phyloP scores from a whole-genome alignment of 2,329 filamentous ascomycete genomes.

The Neurospora sp. region DNA sequence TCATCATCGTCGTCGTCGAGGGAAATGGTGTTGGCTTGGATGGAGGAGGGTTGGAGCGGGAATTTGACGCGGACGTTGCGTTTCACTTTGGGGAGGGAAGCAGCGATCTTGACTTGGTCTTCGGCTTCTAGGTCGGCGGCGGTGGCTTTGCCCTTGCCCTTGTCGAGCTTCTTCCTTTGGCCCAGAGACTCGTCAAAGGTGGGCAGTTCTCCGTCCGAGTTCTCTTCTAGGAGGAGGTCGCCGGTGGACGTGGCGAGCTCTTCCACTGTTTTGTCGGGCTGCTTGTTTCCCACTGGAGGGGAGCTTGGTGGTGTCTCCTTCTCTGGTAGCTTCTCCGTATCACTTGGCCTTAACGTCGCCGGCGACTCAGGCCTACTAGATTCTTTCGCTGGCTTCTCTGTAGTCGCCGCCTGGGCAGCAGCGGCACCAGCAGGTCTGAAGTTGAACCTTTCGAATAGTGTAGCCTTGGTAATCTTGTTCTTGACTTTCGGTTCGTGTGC shows the following conservation, averaged over 20 bases:
- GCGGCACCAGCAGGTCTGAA: slow-evolving; percentile 40
- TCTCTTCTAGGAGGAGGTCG: slow-evolving; percentile 14
- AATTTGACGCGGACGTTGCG: slow-evolving; percentile 43
- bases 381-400: slow-evolving; percentile 20
- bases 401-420: slow-evolving; percentile 28
- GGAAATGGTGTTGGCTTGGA: slow-evolving; percentile 26
- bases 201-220: slow-evolving; percentile 26
- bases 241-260: neutral
- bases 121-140: slow-evolving; percentile 17
- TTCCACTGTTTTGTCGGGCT: neutral
- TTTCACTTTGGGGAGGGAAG: slow-evolving; percentile 21
- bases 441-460: slow-evolving; percentile 77
- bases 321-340: slow-evolving; percentile 34
- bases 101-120: slow-evolving; percentile 15
- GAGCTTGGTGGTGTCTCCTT: slow-evolving; percentile 66
- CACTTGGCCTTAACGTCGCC: slow-evolving; percentile 24
- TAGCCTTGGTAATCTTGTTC: slow-evolving; percentile 79
- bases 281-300: slow-evolving; percentile 33
- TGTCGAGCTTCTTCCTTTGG: slow-evolving; percentile 30
- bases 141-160: slow-evolving; percentile 51
- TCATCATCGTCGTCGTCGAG: slow-evolving; percentile 45
- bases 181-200: slow-evolving; percentile 27
- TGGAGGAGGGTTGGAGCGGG: slow-evolving; percentile 20
- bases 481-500: slow-evolving; percentile 82
- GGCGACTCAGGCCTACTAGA: slow-evolving; percentile 47